Evolutionary conservation across 2,329 filamentous ascomycete species (phyloP), one percentile per base, ranked within the genome.

Genomic region (Microcyclosporella mali): DNA sequence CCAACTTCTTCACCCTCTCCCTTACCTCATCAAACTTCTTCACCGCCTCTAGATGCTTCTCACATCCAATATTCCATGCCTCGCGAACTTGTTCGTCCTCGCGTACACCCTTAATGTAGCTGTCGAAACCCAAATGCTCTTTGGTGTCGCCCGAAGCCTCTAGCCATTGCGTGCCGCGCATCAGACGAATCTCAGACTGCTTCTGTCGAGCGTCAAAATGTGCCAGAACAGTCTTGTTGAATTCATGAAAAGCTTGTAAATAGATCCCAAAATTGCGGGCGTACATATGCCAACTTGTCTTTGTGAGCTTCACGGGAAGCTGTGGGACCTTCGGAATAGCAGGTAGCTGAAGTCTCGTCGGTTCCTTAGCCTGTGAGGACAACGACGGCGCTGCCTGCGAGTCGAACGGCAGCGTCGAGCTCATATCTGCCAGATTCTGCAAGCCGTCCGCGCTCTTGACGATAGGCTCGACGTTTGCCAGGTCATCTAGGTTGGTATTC

Each of bases 51-150:
- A 77, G 72, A 56, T 88, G 84, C 46, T 72, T 72, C 33, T 78
- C 73, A 47, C 75, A 78, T 6, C 77, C 77, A 7, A 72, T 61
- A 21, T 66, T 65, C 81, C 84, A 87, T 43, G 74, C 72, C 55
- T 70, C 70, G 43, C 80, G 70, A 4, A 85, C 76, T 36, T 70
- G 68, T 50, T 79, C 74, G 57, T 88, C 84, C 61, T 85, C 77
- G 51, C 76, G 73, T 42, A 83, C 64, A 59, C 76, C 78, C 29
- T 66, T 66, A 45, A 78, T 61, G 58, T 88, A 88, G 42, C 75
- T 72, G 12, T 68, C 59, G 17, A 81, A 70, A 0, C 75, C 78
- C 15, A 66, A 57, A 46, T 70, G 41, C 7, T 38, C 38, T 14
- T 39, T 42, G 2, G 41, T 43, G 19, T 49, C 52, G 18, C 53